These are phyloP conservation scores for Alloascoidea africana DNA, from an alignment of 805 yeast species.

Conservation along the genomic window DNA sequence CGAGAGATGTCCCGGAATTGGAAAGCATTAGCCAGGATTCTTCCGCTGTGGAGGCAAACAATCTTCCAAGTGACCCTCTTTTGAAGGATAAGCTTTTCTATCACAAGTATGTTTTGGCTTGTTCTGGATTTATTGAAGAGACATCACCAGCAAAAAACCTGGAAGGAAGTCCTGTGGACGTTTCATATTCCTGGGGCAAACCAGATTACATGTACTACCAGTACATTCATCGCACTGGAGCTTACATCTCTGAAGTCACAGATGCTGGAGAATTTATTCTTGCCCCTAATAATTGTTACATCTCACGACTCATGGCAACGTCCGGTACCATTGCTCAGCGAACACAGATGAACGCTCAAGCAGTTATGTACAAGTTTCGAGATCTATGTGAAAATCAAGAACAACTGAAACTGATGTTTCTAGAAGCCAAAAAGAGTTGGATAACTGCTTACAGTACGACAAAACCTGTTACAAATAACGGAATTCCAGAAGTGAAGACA, in stretches of 20 bases:
- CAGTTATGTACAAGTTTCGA: slow-evolving; percentile 54
- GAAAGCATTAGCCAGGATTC: slow-evolving; percentile 13
- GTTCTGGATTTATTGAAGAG: slow-evolving; percentile 67
- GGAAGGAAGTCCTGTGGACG: slow-evolving; percentile 35
- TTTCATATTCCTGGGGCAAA: slow-evolving; percentile 82
- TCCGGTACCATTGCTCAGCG: slow-evolving; percentile 1
- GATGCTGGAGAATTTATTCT: slow-evolving; percentile 64
- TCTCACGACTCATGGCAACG: slow-evolving; percentile 38
- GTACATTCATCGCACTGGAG: slow-evolving; percentile 81
- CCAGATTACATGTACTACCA: slow-evolving; percentile 75
- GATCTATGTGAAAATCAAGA: slow-evolving; percentile 39
- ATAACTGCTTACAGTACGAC: slow-evolving; percentile 11
- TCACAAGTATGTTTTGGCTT: slow-evolving; percentile 58
- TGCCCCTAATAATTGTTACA: slow-evolving; percentile 79
- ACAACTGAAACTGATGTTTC: slow-evolving; percentile 34
- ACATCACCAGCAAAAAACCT: slow-evolving; percentile 59
- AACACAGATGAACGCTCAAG: slow-evolving; percentile 8
- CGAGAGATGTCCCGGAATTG: slow-evolving; percentile 25
- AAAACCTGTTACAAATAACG: slow-evolving; percentile 6
- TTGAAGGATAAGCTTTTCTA: slow-evolving; percentile 40
- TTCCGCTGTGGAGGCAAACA: slow-evolving; percentile 4
- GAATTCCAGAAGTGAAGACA: slow-evolving; percentile 4
- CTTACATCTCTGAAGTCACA: slow-evolving; percentile 75
- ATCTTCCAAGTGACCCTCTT: background rate
- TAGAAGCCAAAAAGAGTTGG: slow-evolving; percentile 41